Evolutionary conservation across 768 basidiomycete genomes (phyloP).

Genomic region (Naganishia antarctica): DNA sequence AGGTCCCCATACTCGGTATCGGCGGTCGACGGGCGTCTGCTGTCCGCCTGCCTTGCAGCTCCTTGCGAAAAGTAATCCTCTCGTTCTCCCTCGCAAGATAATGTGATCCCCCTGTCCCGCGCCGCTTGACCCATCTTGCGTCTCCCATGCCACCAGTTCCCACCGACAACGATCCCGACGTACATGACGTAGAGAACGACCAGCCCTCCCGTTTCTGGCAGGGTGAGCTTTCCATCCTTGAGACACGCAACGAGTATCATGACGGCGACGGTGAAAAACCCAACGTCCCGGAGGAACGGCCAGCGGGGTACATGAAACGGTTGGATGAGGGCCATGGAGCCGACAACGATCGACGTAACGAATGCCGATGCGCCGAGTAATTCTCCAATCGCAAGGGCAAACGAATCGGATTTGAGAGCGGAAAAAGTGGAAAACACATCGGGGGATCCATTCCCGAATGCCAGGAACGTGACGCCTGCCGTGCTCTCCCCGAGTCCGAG

Average conservation of each 20-base stretch:
- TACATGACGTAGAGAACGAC: constrained; percentile 71
- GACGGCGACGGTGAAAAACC: constrained; percentile 85
- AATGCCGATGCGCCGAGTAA: constrained; percentile 91
- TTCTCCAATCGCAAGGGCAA: constrained; percentile 88
- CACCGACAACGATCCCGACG: constrained; percentile 67
- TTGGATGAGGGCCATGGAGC: constrained; percentile 94
- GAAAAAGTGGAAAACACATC: constrained; percentile 95
- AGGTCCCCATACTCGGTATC: neutral
- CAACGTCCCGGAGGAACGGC: constrained; percentile 87
- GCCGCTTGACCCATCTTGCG: neutral
- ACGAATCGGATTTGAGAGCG: constrained; percentile 77
- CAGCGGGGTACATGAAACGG: constrained; percentile 77
- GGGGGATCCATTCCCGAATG: constrained; percentile 94
- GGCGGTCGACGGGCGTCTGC: neutral
- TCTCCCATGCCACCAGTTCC: constrained; percentile 61
- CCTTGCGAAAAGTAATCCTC: constrained; percentile 14
- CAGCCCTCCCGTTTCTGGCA: constrained; percentile 69
- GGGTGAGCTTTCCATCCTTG: constrained; percentile 65
- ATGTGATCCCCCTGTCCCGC: neutral
- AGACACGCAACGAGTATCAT: constrained; percentile 69
- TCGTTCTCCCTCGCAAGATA: neutral
- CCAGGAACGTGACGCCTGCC: constrained; percentile 92
- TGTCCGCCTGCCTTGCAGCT: neutral
- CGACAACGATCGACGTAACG: constrained; percentile 92
- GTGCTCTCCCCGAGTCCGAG: constrained; percentile 87